A percentile compares a stretch with the other conserved stretches of the same genome.
These are phyloP conservation scores for Salix suchowensis DNA, from an alignment of 345 rosid genomes.

Conservation along the genomic window DNA sequence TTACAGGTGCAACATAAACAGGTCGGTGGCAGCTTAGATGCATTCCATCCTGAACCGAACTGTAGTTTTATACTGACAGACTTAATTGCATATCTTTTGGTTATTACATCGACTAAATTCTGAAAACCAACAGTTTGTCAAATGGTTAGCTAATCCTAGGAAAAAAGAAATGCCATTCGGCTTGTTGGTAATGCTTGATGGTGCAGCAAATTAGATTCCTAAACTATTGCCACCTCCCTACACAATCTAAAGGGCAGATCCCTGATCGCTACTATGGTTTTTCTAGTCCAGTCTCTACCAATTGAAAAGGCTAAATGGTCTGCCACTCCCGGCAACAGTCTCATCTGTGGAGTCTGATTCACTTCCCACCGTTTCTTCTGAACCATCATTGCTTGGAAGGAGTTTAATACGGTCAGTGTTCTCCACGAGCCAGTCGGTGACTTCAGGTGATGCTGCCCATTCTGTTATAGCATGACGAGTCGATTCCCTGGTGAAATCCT, in stretches of 20 bases:
- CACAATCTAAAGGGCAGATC: not conserved
- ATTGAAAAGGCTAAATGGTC: conserved; percentile 31
- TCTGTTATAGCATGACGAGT: conserved; percentile 18
- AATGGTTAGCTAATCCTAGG: not conserved
- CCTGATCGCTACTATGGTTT: not conserved
- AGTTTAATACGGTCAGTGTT: conserved; percentile 66
- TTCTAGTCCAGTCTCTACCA: conserved; percentile 22
- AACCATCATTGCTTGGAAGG: conserved; percentile 39
- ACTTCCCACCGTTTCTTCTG: conserved; percentile 55
- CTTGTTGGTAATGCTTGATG: not conserved
- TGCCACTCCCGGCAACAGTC: conserved; percentile 21
- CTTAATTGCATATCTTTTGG: not conserved
- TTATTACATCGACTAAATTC: not conserved
- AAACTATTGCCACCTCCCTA: not conserved
- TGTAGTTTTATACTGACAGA: not conserved
- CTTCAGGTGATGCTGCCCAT: conserved; percentile 64
- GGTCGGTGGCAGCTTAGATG: not conserved
- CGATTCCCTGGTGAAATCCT: conserved; percentile 65
- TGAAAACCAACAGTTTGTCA: not conserved
- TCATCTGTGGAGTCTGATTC: conserved; percentile 59
- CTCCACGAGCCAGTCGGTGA: conserved; percentile 64
- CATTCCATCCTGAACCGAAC: not conserved
- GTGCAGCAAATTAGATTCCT: not conserved
- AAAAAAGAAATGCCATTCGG: not conserved
- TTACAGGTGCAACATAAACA: no score